These are phyloP conservation scores for Ilex asprella DNA, from an alignment of 257 asterid species.

Conservation along the genomic window DNA sequence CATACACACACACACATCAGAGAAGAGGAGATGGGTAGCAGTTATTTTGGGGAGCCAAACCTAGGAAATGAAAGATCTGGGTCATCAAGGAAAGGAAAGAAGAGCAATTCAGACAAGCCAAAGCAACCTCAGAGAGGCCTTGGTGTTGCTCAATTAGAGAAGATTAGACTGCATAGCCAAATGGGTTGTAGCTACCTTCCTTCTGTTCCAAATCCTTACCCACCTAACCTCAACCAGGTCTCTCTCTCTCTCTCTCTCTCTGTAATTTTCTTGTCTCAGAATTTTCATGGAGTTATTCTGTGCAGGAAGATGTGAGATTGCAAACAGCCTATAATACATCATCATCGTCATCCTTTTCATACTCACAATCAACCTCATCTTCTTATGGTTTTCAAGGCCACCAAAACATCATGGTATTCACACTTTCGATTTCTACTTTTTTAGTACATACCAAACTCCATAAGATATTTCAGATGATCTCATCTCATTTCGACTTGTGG, in stretches of 20 bases:
- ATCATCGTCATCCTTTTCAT: conserved; percentile 35
- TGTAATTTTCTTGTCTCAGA: background rate
- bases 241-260: background rate
- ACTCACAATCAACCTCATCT: conserved; percentile 41
- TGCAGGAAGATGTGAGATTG: conserved; percentile 62
- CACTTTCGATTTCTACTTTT: background rate
- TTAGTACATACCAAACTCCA: too few relatives aligned
- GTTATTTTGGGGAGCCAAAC: conserved; percentile 53
- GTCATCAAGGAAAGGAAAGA: conserved; percentile 61
- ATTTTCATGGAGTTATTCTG: background rate
- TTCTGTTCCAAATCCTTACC: conserved; percentile 46
- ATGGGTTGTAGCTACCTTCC: conserved; percentile 43
- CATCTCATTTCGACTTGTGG: too few relatives aligned
- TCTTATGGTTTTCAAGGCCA: conserved; percentile 41
- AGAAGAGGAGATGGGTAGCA: conserved; percentile 46
- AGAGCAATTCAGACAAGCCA: conserved; percentile 56
- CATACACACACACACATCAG: background rate
- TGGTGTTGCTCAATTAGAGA: conserved; percentile 92
- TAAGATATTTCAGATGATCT: too few relatives aligned
- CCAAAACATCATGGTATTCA: conserved; percentile 49
- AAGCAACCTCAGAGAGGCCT: conserved; percentile 91
- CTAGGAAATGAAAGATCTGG: conserved; percentile 39
- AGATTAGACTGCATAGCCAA: conserved; percentile 77
- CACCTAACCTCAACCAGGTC: conserved; percentile 42
- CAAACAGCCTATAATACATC: conserved; percentile 47